Conservation (phyloP, 2,329 filamentous ascomycete species). For the Cryphonectria radicalis region DNA sequence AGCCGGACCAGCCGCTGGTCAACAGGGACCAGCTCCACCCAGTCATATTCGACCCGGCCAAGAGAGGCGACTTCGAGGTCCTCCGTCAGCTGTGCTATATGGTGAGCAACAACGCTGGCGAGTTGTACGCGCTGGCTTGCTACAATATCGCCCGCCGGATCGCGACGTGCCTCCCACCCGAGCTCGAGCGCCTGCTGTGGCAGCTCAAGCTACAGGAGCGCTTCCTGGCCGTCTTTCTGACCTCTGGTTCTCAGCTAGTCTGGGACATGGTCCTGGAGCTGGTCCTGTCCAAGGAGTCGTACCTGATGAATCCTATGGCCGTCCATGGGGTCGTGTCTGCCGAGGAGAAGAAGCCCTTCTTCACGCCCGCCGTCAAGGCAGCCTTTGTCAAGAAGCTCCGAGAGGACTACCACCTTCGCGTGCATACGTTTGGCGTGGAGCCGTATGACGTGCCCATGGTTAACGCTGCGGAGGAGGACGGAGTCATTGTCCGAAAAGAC, state of each 20-base stretch:
- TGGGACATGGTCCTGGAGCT: conserved; percentile 1
- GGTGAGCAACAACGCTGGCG: not conserved
- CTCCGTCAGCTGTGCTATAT: not conserved
- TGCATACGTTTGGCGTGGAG: conserved; percentile 18
- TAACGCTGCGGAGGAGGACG: conserved; percentile 3
- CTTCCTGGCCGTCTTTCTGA: not conserved
- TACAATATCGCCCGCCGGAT: not conserved
- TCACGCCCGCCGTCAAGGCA: conserved; percentile 49
- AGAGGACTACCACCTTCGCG: not conserved
- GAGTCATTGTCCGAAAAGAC: not conserved
- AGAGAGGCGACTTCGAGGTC: not conserved
- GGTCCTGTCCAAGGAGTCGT: not conserved
- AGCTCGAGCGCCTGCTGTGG: conserved; percentile 10
- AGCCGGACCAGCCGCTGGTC: not conserved
- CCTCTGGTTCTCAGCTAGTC: not conserved
- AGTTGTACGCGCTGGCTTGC: not conserved
- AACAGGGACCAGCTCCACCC: not conserved
- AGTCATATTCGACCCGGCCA: not conserved
- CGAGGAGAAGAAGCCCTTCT: not conserved
- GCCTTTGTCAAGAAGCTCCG: conserved; percentile 21
- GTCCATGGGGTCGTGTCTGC: not conserved
- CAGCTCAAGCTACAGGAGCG: not conserved
- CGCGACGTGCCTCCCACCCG: not conserved
- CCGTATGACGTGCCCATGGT: conserved; percentile 22
- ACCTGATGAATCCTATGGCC: not conserved